Conservation (phyloP, 352 stramenopile genomes). For the Phytopythium montanum region DNA sequence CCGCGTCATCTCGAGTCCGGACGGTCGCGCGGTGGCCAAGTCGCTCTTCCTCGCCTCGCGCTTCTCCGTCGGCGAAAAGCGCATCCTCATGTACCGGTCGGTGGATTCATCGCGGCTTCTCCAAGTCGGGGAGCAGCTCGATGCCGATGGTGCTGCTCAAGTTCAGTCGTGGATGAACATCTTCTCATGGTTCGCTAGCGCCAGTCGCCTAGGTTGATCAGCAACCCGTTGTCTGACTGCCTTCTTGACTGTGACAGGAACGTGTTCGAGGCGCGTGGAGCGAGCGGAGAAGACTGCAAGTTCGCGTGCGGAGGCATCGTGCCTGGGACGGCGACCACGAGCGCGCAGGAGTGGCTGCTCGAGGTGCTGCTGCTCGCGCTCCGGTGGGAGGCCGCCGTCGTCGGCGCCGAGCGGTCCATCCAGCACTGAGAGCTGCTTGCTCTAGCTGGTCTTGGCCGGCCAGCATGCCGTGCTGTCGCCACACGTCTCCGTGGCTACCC, state of each 20-base stretch:
- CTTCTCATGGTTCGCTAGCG: conserved; percentile 41
- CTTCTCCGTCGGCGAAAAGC: conserved; percentile 34
- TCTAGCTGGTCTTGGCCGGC: too few relatives aligned
- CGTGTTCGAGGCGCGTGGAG: conserved; percentile 34
- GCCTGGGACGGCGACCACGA: conserved; percentile 30
- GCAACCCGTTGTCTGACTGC: neutral
- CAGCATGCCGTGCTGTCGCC: too few relatives aligned
- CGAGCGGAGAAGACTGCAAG: conserved; percentile 24
- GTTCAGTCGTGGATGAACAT: conserved; percentile 51
- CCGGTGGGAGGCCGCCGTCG: conserved; percentile 49
- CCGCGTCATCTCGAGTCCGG: conserved; percentile 22
- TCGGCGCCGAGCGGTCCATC: conserved; percentile 15
- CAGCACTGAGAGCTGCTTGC: neutral
- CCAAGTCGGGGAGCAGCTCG: neutral
- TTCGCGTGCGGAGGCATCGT: conserved; percentile 55
- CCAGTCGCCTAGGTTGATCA: neutral
- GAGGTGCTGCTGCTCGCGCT: conserved; percentile 59
- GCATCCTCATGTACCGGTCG: conserved; percentile 40
- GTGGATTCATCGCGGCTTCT: conserved; percentile 25
- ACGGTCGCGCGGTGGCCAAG: conserved; percentile 21
- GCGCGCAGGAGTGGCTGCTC: conserved; percentile 56
- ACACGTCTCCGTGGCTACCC: too few relatives aligned
- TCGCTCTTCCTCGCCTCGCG: conserved; percentile 46
- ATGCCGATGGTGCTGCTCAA: neutral
- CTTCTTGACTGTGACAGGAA: conserved; percentile 27